phyloP scores from a whole-genome alignment of 768 basidiomycete genomes.

The Suillus discolor region DNA sequence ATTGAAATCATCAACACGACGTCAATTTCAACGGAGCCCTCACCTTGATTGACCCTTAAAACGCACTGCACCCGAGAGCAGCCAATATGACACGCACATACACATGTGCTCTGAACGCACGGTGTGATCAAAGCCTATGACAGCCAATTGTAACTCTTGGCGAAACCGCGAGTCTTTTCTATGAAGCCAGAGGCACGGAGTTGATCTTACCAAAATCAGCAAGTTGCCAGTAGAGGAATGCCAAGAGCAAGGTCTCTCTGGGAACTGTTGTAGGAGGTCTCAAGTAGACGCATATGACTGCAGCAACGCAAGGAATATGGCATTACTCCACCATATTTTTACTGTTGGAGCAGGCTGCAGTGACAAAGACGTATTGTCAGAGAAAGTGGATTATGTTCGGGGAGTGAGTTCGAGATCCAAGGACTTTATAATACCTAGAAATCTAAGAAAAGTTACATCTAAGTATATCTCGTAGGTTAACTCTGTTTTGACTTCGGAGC shows the following conservation, averaged over 20 bases:
- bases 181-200: not conserved
- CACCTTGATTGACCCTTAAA: conserved; percentile 82
- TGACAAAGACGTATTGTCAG: not conserved
- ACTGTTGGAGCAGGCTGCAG: conserved; percentile 16
- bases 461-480: not conserved
- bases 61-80: conserved; percentile 68
- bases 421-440: not conserved
- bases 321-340: conserved; percentile 66
- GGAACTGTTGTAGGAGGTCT: conserved; percentile 50
- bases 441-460: not conserved
- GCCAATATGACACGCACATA: conserved; percentile 62
- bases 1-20: not conserved
- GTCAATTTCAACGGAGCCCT: conserved; percentile 14
- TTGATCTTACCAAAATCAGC: conserved; percentile 61
- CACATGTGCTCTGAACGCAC: conserved; percentile 61
- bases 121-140: conserved; percentile 79
- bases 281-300: conserved; percentile 51
- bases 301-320: conserved; percentile 58
- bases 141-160: conserved; percentile 74
- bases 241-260: conserved; percentile 50
- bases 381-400: not conserved
- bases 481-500: not conserved
- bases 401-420: not conserved
- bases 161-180: conserved; percentile 3
- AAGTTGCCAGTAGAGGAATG: conserved; percentile 65